Evolutionary conservation across 176 grass and related monocot genomes (phyloP).

Genomic region (Thinopyrum elongatum): DNA sequence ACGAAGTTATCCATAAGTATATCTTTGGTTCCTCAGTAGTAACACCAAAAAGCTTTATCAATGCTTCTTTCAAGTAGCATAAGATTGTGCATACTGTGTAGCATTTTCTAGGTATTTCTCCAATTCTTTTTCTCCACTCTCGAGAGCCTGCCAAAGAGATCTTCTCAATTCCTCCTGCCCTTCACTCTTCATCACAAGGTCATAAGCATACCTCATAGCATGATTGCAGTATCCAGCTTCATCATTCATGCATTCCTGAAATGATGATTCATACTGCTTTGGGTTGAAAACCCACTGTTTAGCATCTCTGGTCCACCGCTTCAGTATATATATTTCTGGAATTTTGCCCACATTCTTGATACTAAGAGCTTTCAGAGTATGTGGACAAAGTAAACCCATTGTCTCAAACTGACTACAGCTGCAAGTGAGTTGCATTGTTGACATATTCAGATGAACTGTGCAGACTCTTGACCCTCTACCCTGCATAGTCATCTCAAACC

Average conservation of each 20-base stretch:
- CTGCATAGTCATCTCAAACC: slow-evolving; percentile 83
- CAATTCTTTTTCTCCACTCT: slow-evolving; percentile 54
- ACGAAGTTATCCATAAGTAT: background rate
- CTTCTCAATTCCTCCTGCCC: slow-evolving; percentile 61
- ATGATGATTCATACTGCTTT: slow-evolving; percentile 56
- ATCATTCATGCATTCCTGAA: slow-evolving; percentile 54
- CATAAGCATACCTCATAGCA: slow-evolving; percentile 76
- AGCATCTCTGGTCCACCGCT: slow-evolving; percentile 81
- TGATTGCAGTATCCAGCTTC: slow-evolving; percentile 61
- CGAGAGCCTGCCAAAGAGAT: slow-evolving; percentile 51
- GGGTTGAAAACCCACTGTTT: slow-evolving; percentile 66
- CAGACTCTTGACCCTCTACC: slow-evolving; percentile 62
- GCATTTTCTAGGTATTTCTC: slow-evolving; percentile 58
- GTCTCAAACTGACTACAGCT: slow-evolving; percentile 81
- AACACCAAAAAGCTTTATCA: background rate
- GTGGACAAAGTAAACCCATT: slow-evolving; percentile 80
- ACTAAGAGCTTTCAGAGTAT: slow-evolving; percentile 71
- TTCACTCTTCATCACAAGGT: slow-evolving; percentile 78
- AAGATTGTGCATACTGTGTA: slow-evolving; percentile 45
- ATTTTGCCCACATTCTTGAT: slow-evolving; percentile 70
- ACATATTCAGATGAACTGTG: slow-evolving; percentile 53
- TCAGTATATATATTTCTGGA: slow-evolving; percentile 73
- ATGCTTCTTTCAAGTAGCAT: slow-evolving; percentile 45
- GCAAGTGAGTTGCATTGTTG: slow-evolving; percentile 48
- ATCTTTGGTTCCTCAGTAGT: slow-evolving; percentile 22